phyloP scores from a whole-genome alignment of 1,139 yeast species.

The Groenewaldozyma sp. region DNA sequence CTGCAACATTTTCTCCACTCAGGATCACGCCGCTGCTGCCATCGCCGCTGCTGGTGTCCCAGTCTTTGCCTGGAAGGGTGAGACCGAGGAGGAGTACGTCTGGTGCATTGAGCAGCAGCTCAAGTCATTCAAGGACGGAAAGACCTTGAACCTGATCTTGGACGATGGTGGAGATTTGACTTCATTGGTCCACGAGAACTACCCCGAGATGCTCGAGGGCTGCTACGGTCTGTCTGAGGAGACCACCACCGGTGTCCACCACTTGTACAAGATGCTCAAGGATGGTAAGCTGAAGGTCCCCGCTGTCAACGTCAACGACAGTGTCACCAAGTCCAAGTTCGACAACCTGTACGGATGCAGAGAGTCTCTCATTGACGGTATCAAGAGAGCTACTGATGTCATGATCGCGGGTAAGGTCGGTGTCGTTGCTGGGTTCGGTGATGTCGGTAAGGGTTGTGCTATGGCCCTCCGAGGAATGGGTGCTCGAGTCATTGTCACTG shows the following conservation, averaged over 20 bases:
- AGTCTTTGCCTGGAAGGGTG: conserved; percentile 99
- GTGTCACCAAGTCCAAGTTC: conserved; percentile 98
- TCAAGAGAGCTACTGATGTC: conserved; percentile 99
- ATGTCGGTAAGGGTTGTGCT: conserved; percentile 99
- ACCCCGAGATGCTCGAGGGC: conserved; percentile 94
- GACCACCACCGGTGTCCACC: conserved; percentile 99
- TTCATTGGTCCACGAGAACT: conserved; percentile 91
- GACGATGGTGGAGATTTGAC: conserved; percentile 99
- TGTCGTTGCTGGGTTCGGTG: conserved; percentile 99
- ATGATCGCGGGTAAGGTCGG: conserved; percentile 99
- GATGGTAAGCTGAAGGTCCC: conserved; percentile 93
- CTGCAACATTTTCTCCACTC: conserved; percentile 99
- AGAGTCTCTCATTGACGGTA: conserved; percentile 97
- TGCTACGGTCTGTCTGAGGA: conserved; percentile 98
- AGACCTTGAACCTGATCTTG: conserved; percentile 92
- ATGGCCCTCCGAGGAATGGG: conserved; percentile 99
- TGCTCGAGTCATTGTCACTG: conserved; percentile 96
- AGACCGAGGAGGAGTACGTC: conserved; percentile 98
- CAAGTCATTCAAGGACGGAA: conserved; percentile 94
- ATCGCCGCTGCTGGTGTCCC: conserved; percentile 99
- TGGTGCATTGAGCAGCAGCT: conserved; percentile 99
- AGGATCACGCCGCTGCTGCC: conserved; percentile 99
- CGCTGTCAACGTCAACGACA: conserved; percentile 98
- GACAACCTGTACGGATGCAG: conserved; percentile 99
- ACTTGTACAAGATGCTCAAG: conserved; percentile 92